Evolutionary conservation across 164 flowering plant genomes (phyloP).

Genomic region (Annona squamosa): DNA sequence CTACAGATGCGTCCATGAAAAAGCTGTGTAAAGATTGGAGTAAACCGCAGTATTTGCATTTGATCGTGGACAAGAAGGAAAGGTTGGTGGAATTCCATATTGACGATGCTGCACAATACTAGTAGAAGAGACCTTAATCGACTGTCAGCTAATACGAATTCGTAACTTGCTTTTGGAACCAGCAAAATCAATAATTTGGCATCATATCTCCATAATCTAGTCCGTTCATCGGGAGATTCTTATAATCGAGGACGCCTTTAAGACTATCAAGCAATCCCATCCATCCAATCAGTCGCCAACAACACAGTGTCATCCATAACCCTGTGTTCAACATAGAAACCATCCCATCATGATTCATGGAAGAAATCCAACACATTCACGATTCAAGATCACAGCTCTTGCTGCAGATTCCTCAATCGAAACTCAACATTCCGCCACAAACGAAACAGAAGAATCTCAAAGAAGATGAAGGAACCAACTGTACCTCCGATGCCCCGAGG

Average conservation of each 20-base stretch:
- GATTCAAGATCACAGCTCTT: not conserved
- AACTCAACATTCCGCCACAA: not conserved
- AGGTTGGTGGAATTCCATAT: too few species aligned
- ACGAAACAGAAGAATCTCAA: not conserved
- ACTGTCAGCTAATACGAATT: too few species aligned
- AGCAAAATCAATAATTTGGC: not conserved
- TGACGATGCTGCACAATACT: too few species aligned
- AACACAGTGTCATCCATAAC: not conserved
- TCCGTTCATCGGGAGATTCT: not conserved
- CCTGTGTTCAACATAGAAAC: not conserved
- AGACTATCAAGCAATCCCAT: not conserved
- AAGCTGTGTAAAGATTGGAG: too few species aligned
- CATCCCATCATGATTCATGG: not conserved
- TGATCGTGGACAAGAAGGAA: too few species aligned
- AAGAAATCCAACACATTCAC: too few species aligned
- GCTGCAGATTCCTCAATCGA: not conserved
- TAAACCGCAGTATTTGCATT: too few species aligned
- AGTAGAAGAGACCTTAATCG: too few species aligned
- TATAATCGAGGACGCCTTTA: not conserved
- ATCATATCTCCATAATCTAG: not conserved
- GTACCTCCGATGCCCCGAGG: conserved; percentile 63
- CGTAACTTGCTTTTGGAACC: not conserved
- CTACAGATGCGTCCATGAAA: too few species aligned
- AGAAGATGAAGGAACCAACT: not conserved
- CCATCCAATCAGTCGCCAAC: not conserved